Percentiles rank a stretch among this genome's conserved stretches.
Evolutionary conservation across 2,329 filamentous ascomycete species (phyloP).

Genomic region (Colletotrichum tabaci): DNA sequence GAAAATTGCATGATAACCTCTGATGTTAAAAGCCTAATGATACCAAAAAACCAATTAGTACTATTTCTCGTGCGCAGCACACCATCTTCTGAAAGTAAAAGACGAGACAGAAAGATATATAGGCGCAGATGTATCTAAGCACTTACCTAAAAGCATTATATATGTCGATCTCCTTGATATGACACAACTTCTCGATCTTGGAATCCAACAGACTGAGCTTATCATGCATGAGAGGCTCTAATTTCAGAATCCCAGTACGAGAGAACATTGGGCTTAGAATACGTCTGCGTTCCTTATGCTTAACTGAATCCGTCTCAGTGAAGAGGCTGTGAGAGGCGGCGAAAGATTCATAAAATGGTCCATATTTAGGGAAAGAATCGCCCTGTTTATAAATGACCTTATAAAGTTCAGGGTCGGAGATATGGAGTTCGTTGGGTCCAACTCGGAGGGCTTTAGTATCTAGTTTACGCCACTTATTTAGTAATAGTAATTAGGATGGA

Average conservation of each 20-base stretch:
- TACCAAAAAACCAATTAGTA: not conserved
- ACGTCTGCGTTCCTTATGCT: constrained; percentile 17
- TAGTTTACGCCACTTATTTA: not conserved
- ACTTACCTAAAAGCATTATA: constrained; percentile 8
- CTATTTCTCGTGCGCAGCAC: too few species aligned
- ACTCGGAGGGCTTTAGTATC: not conserved
- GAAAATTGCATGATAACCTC: constrained; percentile 17
- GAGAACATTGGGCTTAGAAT: constrained; percentile 21
- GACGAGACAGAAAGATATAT: too few species aligned
- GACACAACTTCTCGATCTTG: constrained; percentile 9
- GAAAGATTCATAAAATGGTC: constrained; percentile 6
- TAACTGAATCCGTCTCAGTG: not conserved
- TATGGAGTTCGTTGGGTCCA: not conserved
- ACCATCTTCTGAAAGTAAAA: too few species aligned
- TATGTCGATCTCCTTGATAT: constrained; percentile 1
- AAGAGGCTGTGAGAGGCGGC: constrained; percentile 1
- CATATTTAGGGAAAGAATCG: constrained; percentile 8
- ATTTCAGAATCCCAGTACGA: constrained; percentile 7
- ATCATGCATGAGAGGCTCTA: constrained; percentile 1
- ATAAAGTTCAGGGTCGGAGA: not conserved
- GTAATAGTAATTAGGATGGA: not conserved
- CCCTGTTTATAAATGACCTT: constrained; percentile 18
- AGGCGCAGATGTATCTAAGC: not conserved
- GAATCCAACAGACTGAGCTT: not conserved
- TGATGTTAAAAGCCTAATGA: not conserved